These are phyloP conservation scores for Tolypocladium guangdongense DNA, from an alignment of 2,329 filamentous ascomycete species.

Conservation along the genomic window DNA sequence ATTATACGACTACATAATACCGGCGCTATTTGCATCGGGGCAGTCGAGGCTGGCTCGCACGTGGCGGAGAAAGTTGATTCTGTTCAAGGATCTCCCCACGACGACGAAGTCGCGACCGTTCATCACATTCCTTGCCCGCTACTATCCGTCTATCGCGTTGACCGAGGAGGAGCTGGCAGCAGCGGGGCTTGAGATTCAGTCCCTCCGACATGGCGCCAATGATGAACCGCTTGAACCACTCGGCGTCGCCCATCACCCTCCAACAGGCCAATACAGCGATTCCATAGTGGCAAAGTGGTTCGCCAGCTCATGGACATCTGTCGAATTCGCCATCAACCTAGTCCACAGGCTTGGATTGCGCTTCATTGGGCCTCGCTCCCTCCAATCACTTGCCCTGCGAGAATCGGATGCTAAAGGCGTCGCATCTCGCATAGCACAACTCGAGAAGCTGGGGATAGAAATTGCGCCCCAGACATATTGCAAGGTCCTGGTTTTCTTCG, in stretches of 20 bases:
- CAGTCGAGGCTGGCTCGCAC: slow-evolving; percentile 28
- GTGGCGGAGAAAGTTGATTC: slow-evolving; percentile 36
- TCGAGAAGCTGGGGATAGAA: slow-evolving; percentile 52
- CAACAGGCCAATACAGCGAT: slow-evolving; percentile 16
- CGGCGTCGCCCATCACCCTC: not conserved
- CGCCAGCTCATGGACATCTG: slow-evolving; percentile 57
- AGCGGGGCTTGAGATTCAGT: slow-evolving; percentile 3
- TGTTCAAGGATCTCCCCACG: slow-evolving; percentile 30
- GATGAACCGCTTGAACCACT: not conserved
- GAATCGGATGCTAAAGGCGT: slow-evolving; percentile 46
- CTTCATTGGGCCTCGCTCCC: slow-evolving; percentile 60
- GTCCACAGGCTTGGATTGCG: slow-evolving; percentile 61
- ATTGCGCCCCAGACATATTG: slow-evolving; percentile 54
- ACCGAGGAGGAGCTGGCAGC: slow-evolving; percentile 23
- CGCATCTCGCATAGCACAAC: slow-evolving; percentile 44
- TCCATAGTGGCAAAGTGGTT: slow-evolving; percentile 72
- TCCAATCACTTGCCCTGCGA: slow-evolving; percentile 67
- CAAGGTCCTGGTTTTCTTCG: slow-evolving; percentile 53
- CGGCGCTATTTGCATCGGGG: slow-evolving; percentile 37
- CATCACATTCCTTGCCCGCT: slow-evolving; percentile 34
- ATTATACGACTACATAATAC: slow-evolving; percentile 42
- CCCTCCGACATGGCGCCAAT: not conserved
- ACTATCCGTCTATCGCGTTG: slow-evolving; percentile 30
- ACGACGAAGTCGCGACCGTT: slow-evolving; percentile 33
- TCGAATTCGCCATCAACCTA: slow-evolving; percentile 61